Evolutionary conservation across 1,139 yeast genomes (phyloP), one percentile per base, ranked within the genome.

Genomic region (Pichia sp.): DNA sequence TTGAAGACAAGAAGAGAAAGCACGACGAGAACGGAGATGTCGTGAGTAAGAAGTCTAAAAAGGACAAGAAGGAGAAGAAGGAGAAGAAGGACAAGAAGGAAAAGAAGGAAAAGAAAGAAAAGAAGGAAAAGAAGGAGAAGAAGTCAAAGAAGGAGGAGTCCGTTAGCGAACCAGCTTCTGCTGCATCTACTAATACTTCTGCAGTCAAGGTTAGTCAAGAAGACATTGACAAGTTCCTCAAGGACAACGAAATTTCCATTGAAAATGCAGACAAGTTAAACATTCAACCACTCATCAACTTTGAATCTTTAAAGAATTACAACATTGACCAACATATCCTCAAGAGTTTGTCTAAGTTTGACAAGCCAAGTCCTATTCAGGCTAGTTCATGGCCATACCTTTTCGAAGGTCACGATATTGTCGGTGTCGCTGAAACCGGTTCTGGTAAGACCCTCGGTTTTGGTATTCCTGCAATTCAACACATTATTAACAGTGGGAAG

Each of bases 341-440:
- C 44, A 54, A 66, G 11, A 75, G 72, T 33, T 67, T 88, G 33
- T 60, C 74, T 27, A 74, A 76, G 50, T 91, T 85, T 64, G 81
- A 86, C 22, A 78, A 75, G 50, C 99, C 98, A 39, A 88, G 97
- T 5, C 97, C 98, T 23, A 91, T 91, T 52, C 99, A 91, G 65
- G 75, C 95, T n/a, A 88, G 79, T 23, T 74, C 97, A 11, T 91
- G 98, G 98, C 99, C 99, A 46, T 87, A 76, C 55, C 64, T 93
- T 36, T 65, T 91, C 36, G 64, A 76, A 23, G 83, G 84, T 15
- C 72, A 81, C 46, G 98, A 91, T 58, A 95, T 88, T 26, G 76
- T 91, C 46, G 98, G 98, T 56, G 96, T 93, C 44, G 98, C 98
- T 21, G 97, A 91, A 64, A 91, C 98, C 11, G 98, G 98, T 31